Evolutionary conservation across 805 yeast genomes (phyloP).

Genomic region (Monosporozyma aerobia): DNA sequence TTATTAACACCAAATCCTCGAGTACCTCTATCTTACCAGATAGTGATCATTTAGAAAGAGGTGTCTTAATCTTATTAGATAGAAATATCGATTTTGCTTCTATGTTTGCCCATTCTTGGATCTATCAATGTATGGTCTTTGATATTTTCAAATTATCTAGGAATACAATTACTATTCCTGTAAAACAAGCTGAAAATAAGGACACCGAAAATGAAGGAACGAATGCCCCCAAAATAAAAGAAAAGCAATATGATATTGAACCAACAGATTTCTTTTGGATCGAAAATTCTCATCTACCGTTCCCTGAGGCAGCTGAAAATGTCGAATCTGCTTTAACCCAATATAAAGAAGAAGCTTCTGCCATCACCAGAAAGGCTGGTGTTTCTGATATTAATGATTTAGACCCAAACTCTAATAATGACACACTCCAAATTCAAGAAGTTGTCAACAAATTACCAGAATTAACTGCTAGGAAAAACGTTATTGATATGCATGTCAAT

Average conservation of each 20-base stretch:
- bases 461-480: constrained; percentile 74
- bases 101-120: constrained; percentile 97
- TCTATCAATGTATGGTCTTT: constrained; percentile 90
- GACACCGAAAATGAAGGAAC: constrained; percentile 35
- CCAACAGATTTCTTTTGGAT: constrained; percentile 92
- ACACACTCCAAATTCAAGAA: constrained; percentile 62
- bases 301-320: constrained; percentile 98
- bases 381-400: constrained; percentile 66
- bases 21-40: constrained; percentile 16
- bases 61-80: constrained; percentile 75
- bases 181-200: constrained; percentile 16
- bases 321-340: constrained; percentile 74
- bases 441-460: constrained; percentile 92
- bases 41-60: constrained; percentile 40
- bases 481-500: constrained; percentile 95
- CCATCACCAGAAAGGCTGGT: constrained; percentile 66
- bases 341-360: constrained; percentile 83
- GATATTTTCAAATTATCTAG: constrained; percentile 79
- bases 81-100: constrained; percentile 84
- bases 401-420: constrained; percentile 43
- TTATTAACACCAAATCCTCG: constrained; percentile 47
- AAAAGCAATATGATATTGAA: constrained; percentile 73
- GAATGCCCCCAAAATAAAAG: constrained; percentile 41
- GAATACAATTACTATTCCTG: constrained; percentile 64
- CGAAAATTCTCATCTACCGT: constrained; percentile 75